Percentiles rank a stretch among this genome's conserved stretches.
Evolutionary conservation across 352 stramenopile species (phyloP).

Genomic region (Pythium rishiriense): DNA sequence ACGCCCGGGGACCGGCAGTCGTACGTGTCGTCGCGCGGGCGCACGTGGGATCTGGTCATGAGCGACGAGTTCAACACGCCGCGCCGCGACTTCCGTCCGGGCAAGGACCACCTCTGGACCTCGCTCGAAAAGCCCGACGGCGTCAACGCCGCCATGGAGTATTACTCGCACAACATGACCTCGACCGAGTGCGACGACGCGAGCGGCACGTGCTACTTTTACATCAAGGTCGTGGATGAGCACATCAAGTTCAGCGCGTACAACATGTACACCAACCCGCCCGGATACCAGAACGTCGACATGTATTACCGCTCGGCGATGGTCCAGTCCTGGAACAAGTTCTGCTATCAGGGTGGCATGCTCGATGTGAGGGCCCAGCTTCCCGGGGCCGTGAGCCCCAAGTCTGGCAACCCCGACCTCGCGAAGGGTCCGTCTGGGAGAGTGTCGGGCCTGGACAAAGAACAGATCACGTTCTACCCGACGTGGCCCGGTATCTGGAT

Average conservation of each 20-base stretch:
- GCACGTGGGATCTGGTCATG: conserved; percentile 60
- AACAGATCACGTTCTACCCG: conserved; percentile 47
- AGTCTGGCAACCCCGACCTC: conserved; percentile 18
- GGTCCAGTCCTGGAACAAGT: conserved; percentile 95
- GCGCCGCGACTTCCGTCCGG: conserved; percentile 34
- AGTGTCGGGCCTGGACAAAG: conserved; percentile 53
- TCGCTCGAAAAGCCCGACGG: conserved; percentile 22
- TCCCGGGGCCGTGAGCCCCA: conserved; percentile 43
- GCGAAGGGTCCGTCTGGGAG: conserved; percentile 8
- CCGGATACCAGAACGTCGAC: conserved; percentile 24
- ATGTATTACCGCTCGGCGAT: conserved; percentile 74
- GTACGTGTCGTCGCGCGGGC: conserved; percentile 30
- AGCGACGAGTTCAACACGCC: conserved; percentile 77
- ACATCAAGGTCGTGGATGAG: conserved; percentile 36
- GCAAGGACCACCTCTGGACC: conserved; percentile 20
- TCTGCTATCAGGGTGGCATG: conserved; percentile 93
- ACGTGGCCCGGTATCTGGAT: conserved; percentile 37
- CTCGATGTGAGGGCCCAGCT: conserved; percentile 88
- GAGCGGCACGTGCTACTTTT: conserved; percentile 35
- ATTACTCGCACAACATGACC: conserved; percentile 22
- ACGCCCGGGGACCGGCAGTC: not conserved
- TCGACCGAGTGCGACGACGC: conserved; percentile 12
- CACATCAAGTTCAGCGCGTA: conserved; percentile 26
- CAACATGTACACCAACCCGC: conserved; percentile 31
- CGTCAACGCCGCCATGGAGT: conserved; percentile 19